Base-by-base conservation (phyloP, 225 moss, liverwort and hornwort genomes). In the Neckera pumila region DNA sequence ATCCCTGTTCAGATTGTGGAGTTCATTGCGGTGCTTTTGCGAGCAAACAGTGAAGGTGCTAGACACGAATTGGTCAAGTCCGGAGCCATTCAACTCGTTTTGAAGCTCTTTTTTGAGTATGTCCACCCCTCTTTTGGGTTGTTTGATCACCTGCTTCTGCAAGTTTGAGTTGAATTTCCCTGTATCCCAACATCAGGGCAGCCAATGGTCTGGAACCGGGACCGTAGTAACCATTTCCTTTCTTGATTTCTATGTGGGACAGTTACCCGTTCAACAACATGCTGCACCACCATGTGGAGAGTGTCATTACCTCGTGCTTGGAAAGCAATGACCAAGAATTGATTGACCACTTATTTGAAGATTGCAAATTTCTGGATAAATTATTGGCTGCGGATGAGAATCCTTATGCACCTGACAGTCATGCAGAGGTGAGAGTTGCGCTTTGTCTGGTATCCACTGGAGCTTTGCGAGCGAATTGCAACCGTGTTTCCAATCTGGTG, bases 211-310 rank as follows among this genome's bases (percentile, higher is more conserved):
- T 38, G 30, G 82, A 60, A 27, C 8, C 40, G 62, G 45, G 34
- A 34, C 59, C 56, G 7, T 17, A 7, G 47, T 33, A 33, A 56
- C 77, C 54, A 43, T 14, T 81, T 18, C 45, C 27, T 19, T 26
- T 85, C 12, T 64, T 67, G 76, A 27, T 66, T 58, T 47, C 45
- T 66, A 63, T 69, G 47, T 86, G 86, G 75, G 82, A 85, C 96
- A 99, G 99, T 90, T 99, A 97, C 88, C 95, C 96, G 20, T 99
- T 99, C 93, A 99, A 99, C 94, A 99, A 99, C 73, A 99, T 99
- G 99, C 92, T 99, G 88, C 97, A 99, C 83, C 99, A 99, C 94
- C 97, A 97, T 85, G 97, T 99, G 88, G 99, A 99, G 90, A 99
- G 94, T 85, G 95, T 96, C 67, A 88, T 99, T 64, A 93, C 93